These are phyloP conservation scores for Pichia scutulata DNA, from an alignment of 805 yeast genomes.

Conservation along the genomic window DNA sequence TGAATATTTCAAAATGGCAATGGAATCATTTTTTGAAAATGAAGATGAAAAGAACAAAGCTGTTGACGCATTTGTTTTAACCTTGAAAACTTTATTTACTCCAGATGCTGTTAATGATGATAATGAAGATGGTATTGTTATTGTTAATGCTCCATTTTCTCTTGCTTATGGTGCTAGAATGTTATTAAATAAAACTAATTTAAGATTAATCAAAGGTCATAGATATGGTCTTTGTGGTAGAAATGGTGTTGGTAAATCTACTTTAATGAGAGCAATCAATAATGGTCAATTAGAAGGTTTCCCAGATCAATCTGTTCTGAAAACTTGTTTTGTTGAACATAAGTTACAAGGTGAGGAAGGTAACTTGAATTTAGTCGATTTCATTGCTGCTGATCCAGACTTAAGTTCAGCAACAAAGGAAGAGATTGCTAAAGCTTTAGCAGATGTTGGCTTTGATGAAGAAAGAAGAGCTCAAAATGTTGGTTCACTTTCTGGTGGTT, in stretches of 20 bases:
- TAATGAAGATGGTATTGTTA: slow-evolving; percentile 76
- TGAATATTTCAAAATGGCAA: slow-evolving; percentile 43
- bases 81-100: slow-evolving; percentile 48
- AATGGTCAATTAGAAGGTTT: slow-evolving; percentile 96
- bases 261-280: slow-evolving; percentile 93
- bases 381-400: slow-evolving; percentile 86
- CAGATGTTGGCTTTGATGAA: slow-evolving; percentile 84
- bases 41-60: slow-evolving; percentile 31
- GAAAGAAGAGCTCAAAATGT: slow-evolving; percentile 86
- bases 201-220: slow-evolving; percentile 87
- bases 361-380: slow-evolving; percentile 77
- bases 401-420: slow-evolving; percentile 53
- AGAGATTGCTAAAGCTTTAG: slow-evolving; percentile 70
- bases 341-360: slow-evolving; percentile 93
- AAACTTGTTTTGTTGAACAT: slow-evolving; percentile 96
- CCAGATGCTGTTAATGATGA: slow-evolving; percentile 48
- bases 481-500: slow-evolving; percentile 95
- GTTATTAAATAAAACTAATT: slow-evolving; percentile 86
- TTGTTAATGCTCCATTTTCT: slow-evolving; percentile 91
- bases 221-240: slow-evolving; percentile 97
- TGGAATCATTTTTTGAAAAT: slow-evolving; percentile 27
- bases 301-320: slow-evolving; percentile 79
- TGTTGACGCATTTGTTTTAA: slow-evolving; percentile 37
- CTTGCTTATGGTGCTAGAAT: slow-evolving; percentile 96
- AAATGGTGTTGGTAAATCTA: slow-evolving; percentile 98